Evolutionary conservation across 1,284 basidiomycete genomes (phyloP).

Genomic region (Fomitopsis betulina): DNA sequence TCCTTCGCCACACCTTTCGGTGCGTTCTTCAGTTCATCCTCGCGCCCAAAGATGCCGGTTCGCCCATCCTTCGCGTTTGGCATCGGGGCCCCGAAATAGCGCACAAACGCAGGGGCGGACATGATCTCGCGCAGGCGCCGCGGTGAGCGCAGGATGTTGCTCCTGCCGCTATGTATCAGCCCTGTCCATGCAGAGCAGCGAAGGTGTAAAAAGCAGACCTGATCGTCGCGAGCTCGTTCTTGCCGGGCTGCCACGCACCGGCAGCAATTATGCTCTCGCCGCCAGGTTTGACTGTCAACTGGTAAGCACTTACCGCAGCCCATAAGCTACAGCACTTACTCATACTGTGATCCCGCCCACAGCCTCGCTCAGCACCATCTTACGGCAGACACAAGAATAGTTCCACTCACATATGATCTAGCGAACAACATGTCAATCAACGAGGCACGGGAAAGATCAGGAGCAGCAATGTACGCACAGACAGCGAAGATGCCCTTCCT

Average conservation of each 20-base stretch:
- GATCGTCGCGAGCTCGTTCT: constrained; percentile 72
- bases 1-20: constrained; percentile 85
- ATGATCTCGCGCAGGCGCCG: constrained; percentile 64
- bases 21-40: constrained; percentile 81
- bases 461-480: constrained; percentile 46
- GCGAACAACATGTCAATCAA: not conserved
- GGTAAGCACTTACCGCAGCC: not conserved
- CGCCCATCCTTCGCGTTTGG: constrained; percentile 57
- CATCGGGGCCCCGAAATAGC: constrained; percentile 66
- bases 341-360: not conserved
- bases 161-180: constrained; percentile 31
- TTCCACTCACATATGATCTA: not conserved
- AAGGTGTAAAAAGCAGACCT: constrained; percentile 36
- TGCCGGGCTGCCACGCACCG: constrained; percentile 82
- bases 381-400: not conserved
- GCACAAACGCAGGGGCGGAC: constrained; percentile 60
- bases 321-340: constrained; percentile 9
- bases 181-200: no score
- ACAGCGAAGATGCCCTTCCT: constrained; percentile 74
- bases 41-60: constrained; percentile 75
- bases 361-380: not conserved
- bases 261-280: constrained; percentile 70
- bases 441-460: not conserved
- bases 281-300: constrained; percentile 59
- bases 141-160: constrained; percentile 62